phyloP scores from a whole-genome alignment of 106 monocot genomes.

The Apostasia shenzhenica region DNA sequence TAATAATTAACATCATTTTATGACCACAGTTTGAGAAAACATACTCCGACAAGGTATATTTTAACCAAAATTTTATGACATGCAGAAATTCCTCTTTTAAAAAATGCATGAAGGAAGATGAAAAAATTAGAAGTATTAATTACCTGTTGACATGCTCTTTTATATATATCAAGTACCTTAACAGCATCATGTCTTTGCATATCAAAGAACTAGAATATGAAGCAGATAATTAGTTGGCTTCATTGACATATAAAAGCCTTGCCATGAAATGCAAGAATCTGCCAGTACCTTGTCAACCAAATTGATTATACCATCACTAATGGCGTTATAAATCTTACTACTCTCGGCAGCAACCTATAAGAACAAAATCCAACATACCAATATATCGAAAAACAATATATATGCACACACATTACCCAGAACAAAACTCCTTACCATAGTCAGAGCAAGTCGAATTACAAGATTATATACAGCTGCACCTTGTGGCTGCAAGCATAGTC shows the following conservation, averaged over 20 bases:
- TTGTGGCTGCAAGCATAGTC: constrained; percentile 56
- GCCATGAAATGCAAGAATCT: not conserved
- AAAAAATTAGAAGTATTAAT: not conserved
- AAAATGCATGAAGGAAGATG: no score
- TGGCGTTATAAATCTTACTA: constrained; percentile 55
- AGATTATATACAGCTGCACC: constrained; percentile 54
- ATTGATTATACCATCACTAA: constrained; percentile 51
- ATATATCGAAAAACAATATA: not conserved
- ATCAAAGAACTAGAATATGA: constrained; percentile 63
- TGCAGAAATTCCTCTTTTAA: no score
- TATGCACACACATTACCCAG: not conserved
- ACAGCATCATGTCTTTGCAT: constrained; percentile 73
- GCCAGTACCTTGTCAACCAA: constrained; percentile 54
- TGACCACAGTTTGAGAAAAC: no score
- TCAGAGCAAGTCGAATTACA: constrained; percentile 60
- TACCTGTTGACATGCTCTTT: constrained; percentile 62
- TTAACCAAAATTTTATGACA: no score
- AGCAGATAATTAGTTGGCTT: not conserved
- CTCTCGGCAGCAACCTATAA: constrained; percentile 63
- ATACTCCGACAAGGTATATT: no score
- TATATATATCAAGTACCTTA: constrained; percentile 65
- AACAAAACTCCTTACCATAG: constrained; percentile 41
- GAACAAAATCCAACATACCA: not conserved
- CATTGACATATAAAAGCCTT: not conserved
- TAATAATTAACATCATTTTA: no score